Evolutionary conservation across 2,329 filamentous ascomycete genomes (phyloP).

Genomic region (Monosporascus sp.): DNA sequence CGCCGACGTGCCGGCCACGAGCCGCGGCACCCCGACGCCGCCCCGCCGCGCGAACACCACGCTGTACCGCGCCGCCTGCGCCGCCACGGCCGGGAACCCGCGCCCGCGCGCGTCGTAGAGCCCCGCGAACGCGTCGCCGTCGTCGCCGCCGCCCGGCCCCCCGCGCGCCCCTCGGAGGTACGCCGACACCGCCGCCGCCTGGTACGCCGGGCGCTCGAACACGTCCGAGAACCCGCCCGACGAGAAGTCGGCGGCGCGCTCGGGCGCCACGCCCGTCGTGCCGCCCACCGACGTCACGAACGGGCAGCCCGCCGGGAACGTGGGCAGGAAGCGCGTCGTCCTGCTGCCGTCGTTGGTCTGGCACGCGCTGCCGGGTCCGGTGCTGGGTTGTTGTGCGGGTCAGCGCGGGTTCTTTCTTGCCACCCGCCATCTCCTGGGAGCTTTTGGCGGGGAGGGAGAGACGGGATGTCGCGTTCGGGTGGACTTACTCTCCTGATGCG

Average conservation of each 20-base stretch:
- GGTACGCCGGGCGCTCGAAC: conserved; percentile 38
- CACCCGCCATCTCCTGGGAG: too few relatives aligned
- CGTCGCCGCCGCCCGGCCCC: conserved; percentile 20
- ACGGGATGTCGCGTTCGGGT: neutral
- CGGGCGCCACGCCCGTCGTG: conserved; percentile 44
- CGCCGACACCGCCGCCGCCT: conserved; percentile 39
- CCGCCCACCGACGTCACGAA: conserved; percentile 57
- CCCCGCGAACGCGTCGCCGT: conserved; percentile 33
- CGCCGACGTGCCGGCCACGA: conserved; percentile 32
- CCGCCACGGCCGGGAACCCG: conserved; percentile 57
- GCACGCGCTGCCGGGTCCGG: conserved; percentile 33
- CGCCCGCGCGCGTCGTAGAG: conserved; percentile 44
- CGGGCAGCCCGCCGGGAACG: conserved; percentile 51
- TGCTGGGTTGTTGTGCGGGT: conserved; percentile 7
- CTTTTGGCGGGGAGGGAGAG: neutral
- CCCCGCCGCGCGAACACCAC: conserved; percentile 14
- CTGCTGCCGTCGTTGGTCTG: conserved; percentile 51
- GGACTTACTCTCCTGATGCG: conserved; percentile 23
- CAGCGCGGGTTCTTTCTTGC: conserved; percentile 1
- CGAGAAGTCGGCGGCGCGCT: conserved; percentile 47
- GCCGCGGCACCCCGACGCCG: conserved; percentile 22
- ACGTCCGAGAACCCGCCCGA: conserved; percentile 47
- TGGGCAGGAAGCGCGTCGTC: conserved; percentile 45
- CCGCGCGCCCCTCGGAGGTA: conserved; percentile 32
- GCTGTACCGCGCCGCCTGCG: conserved; percentile 38